Evolutionary conservation across 202 grass and related monocot species (phyloP).

Genomic region (Setaria italica): DNA sequence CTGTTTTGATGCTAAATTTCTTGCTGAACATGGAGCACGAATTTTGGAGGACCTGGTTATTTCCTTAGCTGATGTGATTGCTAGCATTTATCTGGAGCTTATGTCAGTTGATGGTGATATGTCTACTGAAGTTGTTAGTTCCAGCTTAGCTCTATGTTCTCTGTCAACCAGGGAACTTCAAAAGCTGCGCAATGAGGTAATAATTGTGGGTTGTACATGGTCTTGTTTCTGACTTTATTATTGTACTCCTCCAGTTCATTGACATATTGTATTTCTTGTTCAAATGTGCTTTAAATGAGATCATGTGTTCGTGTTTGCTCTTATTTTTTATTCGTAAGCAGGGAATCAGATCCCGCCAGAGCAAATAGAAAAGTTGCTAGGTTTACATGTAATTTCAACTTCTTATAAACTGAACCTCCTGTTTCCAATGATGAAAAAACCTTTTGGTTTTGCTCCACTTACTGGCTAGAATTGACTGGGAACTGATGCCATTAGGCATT

Average conservation of each 20-base stretch:
- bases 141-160: constrained; percentile 78
- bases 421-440: neutral
- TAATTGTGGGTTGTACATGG: neutral
- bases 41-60: constrained; percentile 96
- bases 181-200: constrained; percentile 91
- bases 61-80: constrained; percentile 85
- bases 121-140: constrained; percentile 64
- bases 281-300: neutral
- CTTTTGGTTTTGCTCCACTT: neutral
- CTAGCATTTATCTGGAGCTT: constrained; percentile 88
- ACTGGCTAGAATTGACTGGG: neutral
- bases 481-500: neutral
- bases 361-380: neutral
- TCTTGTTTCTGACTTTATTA: constrained; percentile 5
- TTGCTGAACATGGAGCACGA: constrained; percentile 66
- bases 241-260: neutral
- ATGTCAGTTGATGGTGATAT: constrained; percentile 88
- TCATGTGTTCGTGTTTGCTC: neutral
- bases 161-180: constrained; percentile 91
- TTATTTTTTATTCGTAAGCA: neutral
- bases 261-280: neutral
- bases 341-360: neutral
- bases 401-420: constrained; percentile 1
- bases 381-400: neutral
- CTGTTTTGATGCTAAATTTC: constrained; percentile 74